Conservation (phyloP, 495 filamentous ascomycete species). For the Cudoniella acicularis region DNA sequence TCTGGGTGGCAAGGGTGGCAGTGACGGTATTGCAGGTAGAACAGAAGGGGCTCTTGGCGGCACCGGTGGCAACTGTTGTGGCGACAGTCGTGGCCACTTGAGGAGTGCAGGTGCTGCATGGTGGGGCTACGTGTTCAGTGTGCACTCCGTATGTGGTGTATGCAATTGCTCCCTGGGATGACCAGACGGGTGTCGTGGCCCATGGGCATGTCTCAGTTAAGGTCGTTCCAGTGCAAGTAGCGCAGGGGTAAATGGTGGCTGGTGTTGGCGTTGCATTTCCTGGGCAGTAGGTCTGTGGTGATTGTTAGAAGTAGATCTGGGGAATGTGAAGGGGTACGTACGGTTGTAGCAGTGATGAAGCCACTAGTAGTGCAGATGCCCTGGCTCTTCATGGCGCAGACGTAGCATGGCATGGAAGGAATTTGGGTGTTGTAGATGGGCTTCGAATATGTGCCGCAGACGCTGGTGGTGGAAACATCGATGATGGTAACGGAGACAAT, state of each 20-base stretch:
- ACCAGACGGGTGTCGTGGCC: neutral
- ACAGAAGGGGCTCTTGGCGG: neutral
- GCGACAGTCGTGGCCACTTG: too few relatives aligned
- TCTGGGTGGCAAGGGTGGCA: neutral
- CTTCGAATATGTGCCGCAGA: slow-evolving; percentile 15
- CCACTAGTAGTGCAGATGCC: slow-evolving; percentile 17
- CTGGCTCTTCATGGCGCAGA: slow-evolving; percentile 27
- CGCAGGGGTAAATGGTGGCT: slow-evolving; percentile 7
- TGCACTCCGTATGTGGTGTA: neutral
- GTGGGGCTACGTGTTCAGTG: neutral
- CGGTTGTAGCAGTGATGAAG: slow-evolving; percentile 31
- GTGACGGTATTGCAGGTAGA: neutral
- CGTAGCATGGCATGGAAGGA: slow-evolving; percentile 34
- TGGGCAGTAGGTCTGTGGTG: neutral
- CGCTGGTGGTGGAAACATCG: slow-evolving; percentile 31
- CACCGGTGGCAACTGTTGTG: neutral
- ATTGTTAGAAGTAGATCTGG: neutral
- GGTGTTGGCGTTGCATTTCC: neutral
- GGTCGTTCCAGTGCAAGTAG: slow-evolving; percentile 3
- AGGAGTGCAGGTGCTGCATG: neutral
- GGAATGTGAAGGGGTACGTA: neutral
- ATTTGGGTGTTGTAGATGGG: slow-evolving; percentile 37
- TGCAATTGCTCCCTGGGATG: neutral
- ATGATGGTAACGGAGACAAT: slow-evolving; percentile 32
- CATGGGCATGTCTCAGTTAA: neutral